These are phyloP conservation scores for Solanum sejunctum DNA, from an alignment of 257 asterid species.

Conservation along the genomic window DNA sequence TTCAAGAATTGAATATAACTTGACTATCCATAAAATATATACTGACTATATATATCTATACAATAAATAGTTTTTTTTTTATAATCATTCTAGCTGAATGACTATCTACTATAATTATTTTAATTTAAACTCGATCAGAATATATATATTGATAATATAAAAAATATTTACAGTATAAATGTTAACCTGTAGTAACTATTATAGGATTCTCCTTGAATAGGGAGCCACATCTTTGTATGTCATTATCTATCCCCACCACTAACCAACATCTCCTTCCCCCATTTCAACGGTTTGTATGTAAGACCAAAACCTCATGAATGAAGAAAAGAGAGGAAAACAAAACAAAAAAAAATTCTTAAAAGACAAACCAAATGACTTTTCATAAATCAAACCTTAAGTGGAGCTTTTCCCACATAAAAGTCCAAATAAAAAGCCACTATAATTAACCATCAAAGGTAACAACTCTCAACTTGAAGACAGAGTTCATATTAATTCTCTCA, in stretches of 20 bases:
- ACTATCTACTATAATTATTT: too few relatives aligned
- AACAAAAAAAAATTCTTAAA: slow-evolving; percentile 19
- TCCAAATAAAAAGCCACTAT: background rate
- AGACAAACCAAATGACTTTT: slow-evolving; percentile 50
- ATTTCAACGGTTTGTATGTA: background rate
- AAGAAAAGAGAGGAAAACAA: background rate
- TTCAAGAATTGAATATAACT: too few relatives aligned
- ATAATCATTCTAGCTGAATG: too few relatives aligned
- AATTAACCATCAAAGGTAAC: background rate
- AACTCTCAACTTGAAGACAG: background rate
- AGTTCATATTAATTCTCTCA: background rate
- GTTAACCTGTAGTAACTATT: slow-evolving; percentile 9
- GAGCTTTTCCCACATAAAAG: slow-evolving; percentile 27
- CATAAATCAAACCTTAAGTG: slow-evolving; percentile 27
- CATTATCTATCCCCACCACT: slow-evolving; percentile 66
- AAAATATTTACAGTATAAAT: background rate
- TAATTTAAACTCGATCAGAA: background rate
- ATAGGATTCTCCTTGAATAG: slow-evolving; percentile 36
- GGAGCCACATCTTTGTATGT: slow-evolving; percentile 32
- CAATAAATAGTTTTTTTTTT: too few relatives aligned
- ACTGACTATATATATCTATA: too few relatives aligned
- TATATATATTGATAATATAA: background rate
- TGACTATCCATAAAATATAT: too few relatives aligned
- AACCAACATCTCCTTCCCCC: background rate
- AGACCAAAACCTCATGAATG: background rate